phyloP scores from a whole-genome alignment of 495 filamentous ascomycete genomes.

The Penicillium macrosclerotiorum region DNA sequence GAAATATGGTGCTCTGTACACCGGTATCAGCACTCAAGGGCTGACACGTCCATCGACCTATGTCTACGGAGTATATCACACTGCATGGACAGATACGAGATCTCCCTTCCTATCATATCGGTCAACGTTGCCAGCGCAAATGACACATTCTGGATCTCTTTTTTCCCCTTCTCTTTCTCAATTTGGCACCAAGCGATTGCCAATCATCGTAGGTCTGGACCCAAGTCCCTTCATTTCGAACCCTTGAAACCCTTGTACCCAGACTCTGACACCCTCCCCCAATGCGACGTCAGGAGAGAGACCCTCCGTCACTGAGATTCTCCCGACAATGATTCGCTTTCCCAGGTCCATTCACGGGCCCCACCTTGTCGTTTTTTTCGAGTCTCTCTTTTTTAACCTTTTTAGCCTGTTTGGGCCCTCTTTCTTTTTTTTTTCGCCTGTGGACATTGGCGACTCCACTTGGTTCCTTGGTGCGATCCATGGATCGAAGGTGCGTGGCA shows the following conservation, averaged over 20 bases:
- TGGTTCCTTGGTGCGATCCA: slow-evolving; percentile 17
- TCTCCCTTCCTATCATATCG: no score
- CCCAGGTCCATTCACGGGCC: no score
- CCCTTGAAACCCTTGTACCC: slow-evolving; percentile 5
- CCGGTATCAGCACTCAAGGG: no score
- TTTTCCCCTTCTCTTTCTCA: neutral
- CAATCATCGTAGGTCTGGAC: no score
- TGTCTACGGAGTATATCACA: no score
- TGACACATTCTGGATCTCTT: no score
- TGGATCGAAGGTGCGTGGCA: slow-evolving; percentile 21
- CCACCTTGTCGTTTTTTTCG: slow-evolving; percentile 11
- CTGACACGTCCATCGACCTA: no score
- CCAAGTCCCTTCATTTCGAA: neutral
- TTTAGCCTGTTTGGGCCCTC: slow-evolving; percentile 16
- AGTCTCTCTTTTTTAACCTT: slow-evolving; percentile 8
- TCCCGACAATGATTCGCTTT: slow-evolving; percentile 14
- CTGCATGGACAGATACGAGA: no score
- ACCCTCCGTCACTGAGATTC: neutral
- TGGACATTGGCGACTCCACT: slow-evolving; percentile 13
- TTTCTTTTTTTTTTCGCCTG: no score
- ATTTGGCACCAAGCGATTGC: neutral
- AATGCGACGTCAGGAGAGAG: slow-evolving; percentile 7
- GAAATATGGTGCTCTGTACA: no score
- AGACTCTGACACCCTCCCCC: neutral
- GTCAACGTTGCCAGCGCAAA: no score